Evolutionary conservation across 1,139 yeast genomes (phyloP).

Genomic region (Zygosaccharomyces pseudobailii): DNA sequence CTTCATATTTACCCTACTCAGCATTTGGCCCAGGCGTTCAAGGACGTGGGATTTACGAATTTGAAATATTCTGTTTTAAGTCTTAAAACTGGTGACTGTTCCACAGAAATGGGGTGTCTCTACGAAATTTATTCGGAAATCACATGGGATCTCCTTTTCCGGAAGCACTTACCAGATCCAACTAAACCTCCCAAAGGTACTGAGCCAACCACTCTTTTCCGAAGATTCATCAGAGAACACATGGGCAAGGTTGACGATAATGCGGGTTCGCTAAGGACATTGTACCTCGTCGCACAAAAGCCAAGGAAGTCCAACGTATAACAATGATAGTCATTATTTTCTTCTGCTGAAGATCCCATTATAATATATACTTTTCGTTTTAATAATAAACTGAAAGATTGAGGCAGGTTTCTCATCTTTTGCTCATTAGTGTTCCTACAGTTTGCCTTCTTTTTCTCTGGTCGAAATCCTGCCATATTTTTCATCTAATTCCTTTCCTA

Average conservation of each 20-base stretch:
- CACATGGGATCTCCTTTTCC: constrained; percentile 22
- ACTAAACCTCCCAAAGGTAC: constrained; percentile 17
- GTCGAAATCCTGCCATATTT: constrained; percentile 27
- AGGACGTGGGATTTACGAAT: constrained; percentile 29
- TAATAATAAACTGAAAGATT: neutral
- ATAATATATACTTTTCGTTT: neutral
- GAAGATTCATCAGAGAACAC: constrained; percentile 28
- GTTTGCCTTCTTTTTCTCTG: constrained; percentile 11
- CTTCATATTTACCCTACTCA: constrained; percentile 29
- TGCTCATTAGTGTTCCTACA: neutral
- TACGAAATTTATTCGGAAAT: constrained; percentile 26
- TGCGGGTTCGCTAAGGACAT: constrained; percentile 27
- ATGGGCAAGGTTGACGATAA: constrained; percentile 25
- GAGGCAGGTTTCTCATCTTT: constrained; percentile 8
- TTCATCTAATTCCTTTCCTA: constrained; percentile 32
- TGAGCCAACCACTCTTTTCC: constrained; percentile 20
- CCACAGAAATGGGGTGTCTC: constrained; percentile 29
- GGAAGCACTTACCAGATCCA: constrained; percentile 18
- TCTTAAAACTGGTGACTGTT: constrained; percentile 28
- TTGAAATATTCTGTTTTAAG: constrained; percentile 27
- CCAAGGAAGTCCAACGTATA: constrained; percentile 11
- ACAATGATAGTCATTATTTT: neutral
- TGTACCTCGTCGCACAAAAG: constrained; percentile 29
- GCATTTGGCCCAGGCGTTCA: constrained; percentile 23
- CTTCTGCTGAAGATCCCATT: neutral